phyloP scores from a whole-genome alignment of 495 filamentous ascomycete species.

The Penicillium canariense region DNA sequence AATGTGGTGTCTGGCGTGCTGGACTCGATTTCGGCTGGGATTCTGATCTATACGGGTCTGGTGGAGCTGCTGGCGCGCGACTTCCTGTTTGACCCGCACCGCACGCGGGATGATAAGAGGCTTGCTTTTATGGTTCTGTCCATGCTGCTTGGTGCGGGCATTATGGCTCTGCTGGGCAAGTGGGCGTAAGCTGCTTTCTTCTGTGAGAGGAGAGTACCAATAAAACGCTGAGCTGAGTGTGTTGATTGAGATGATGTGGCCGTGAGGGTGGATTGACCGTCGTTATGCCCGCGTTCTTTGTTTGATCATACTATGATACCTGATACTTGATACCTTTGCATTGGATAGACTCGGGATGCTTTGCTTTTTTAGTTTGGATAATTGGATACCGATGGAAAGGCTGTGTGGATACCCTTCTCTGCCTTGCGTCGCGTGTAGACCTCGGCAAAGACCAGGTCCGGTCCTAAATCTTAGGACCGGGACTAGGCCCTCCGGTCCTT shows the following conservation, averaged over 20 bases:
- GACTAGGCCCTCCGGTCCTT: too few species aligned
- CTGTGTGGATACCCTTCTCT: neutral
- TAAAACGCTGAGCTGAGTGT: neutral
- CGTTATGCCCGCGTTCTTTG: neutral
- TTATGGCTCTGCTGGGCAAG: slow-evolving; percentile 42
- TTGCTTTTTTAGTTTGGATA: neutral
- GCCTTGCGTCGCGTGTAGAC: neutral
- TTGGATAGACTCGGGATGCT: slow-evolving; percentile 28
- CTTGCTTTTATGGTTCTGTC: slow-evolving; percentile 37
- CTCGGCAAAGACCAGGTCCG: too few species aligned
- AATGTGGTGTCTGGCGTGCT: slow-evolving; percentile 39
- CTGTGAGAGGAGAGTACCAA: neutral
- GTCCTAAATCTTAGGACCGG: too few species aligned
- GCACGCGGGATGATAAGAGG: slow-evolving; percentile 32
- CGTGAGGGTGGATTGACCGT: neutral
- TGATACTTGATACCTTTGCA: neutral
- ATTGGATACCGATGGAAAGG: too few species aligned
- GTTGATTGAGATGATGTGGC: neutral
- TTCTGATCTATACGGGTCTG: slow-evolving; percentile 41
- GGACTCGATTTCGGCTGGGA: slow-evolving; percentile 39
- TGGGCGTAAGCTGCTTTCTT: slow-evolving; percentile 31
- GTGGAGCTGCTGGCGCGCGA: slow-evolving; percentile 41
- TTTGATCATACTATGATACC: slow-evolving; percentile 1
- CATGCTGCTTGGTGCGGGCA: slow-evolving; percentile 33
- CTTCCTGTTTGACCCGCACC: slow-evolving; percentile 40